These are phyloP conservation scores for Saccharum hybrid DNA, from an alignment of 202 grass and related monocot genomes.

Conservation along the genomic window DNA sequence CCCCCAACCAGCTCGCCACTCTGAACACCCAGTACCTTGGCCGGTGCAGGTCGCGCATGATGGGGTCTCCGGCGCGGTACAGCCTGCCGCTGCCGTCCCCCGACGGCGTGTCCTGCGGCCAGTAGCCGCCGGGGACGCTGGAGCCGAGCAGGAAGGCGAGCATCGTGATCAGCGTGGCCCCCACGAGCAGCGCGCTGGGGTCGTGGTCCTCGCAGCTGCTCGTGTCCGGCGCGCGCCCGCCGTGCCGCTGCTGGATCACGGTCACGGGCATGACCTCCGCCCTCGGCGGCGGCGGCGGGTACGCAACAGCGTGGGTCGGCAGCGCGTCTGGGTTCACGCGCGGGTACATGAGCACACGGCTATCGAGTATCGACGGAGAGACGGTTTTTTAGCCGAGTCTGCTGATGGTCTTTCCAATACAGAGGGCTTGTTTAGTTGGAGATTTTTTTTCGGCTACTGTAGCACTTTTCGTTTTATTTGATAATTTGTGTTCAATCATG, in stretches of 20 bases:
- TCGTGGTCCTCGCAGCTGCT: constrained; percentile 46
- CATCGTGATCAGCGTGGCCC: constrained; percentile 58
- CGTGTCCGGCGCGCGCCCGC: neutral
- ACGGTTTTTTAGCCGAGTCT: neutral
- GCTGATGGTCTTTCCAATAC: neutral
- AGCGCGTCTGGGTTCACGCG: neutral
- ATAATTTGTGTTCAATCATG: too few species aligned
- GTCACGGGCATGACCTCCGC: neutral
- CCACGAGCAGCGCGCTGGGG: constrained; percentile 50
- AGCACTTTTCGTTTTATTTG: too few species aligned
- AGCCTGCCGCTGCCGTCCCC: neutral
- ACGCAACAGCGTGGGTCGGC: neutral
- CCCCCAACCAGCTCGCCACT: constrained; percentile 52
- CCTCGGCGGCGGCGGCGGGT: constrained; percentile 15
- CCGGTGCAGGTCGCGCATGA: constrained; percentile 61
- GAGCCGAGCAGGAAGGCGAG: constrained; percentile 58
- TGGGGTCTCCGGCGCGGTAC: constrained; percentile 49
- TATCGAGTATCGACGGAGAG: too few species aligned
- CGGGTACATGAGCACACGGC: constrained; percentile 8
- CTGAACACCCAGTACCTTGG: constrained; percentile 60
- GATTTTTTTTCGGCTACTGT: too few species aligned
- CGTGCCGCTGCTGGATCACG: neutral
- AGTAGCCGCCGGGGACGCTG: constrained; percentile 59
- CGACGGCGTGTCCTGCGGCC: constrained; percentile 28
- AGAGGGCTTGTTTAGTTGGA: too few species aligned